Evolutionary conservation across 2,329 filamentous ascomycete genomes (phyloP), one percentile per base, ranked within the genome.

Genomic region (Penicillium sp.): DNA sequence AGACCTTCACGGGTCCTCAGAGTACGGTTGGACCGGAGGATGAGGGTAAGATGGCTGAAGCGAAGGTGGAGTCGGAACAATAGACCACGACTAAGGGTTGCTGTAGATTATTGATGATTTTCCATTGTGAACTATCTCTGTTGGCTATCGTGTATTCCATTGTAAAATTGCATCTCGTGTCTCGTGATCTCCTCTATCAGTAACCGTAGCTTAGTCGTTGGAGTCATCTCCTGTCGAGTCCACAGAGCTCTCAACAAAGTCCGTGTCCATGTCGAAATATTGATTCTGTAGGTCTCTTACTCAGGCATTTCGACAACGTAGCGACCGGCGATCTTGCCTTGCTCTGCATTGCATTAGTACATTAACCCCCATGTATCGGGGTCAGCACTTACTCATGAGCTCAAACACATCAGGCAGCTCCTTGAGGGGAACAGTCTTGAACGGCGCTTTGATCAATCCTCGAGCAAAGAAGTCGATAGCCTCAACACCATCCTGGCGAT

Each of bases 381-480:
- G 48, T 2, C 3, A 21, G 52, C 2, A 69, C 72, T 52, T 66
- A 75, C 73, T 71, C 87, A 90, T 90, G 68, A 92, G 74, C 48
- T 92, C 83, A 73, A 89, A 96, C n/a, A 96, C 89, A 54, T 85
- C 82, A 63, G 88, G 84, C 62, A 98, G 81, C 76, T 97, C 83
- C 69, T 86, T 89, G 58, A 97, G 81, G 14, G 91, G 91, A 52
- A 91, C 86, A 8, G 85, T 84, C 87, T 96, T 96, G 85, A 84
- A 95, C 8, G 93, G 93, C 5, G 87, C 87, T 72, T 91, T 89
- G 83, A 98, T 93, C 62, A 96, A 78, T 16, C 93, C 93, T 22
- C 89, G 84, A 56, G 84, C 80, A 82, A 86, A 97, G 80, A 97
- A 97, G 65, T 97, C 93, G 61, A 98, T 82, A 3, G 93, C 93